A percentile compares a stretch with the other conserved stretches of the same genome.
Conservation (phyloP, 2,329 filamentous ascomycete genomes). For the Penicillium sp. region DNA sequence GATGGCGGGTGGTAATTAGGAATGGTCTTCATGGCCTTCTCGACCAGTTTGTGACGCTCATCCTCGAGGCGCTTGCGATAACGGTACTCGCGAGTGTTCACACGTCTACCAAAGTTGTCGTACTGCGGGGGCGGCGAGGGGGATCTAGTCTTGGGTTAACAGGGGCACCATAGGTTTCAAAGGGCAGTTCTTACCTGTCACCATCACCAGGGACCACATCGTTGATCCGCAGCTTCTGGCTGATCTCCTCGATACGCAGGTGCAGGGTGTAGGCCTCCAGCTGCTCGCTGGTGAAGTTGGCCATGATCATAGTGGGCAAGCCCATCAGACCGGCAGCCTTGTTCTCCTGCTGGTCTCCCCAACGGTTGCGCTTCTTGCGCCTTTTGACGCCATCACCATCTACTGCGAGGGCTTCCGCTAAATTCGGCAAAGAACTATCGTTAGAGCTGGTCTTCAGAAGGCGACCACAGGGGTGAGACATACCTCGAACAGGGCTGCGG, state of each 20-base stretch:
- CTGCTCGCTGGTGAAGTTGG: conserved; percentile 98
- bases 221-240: conserved; percentile 97
- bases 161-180: conserved; percentile 5
- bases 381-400: conserved; percentile 85
- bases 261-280: conserved; percentile 96
- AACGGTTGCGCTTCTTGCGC: conserved; percentile 97
- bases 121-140: conserved; percentile 95
- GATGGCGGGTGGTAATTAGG: conserved; percentile 98
- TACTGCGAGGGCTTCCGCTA: conserved; percentile 48
- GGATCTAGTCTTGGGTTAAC: conserved; percentile 60
- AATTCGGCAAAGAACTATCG: conserved; percentile 22
- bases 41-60: conserved; percentile 96
- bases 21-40: conserved; percentile 99
- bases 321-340: conserved; percentile 98
- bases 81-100: conserved; percentile 97
- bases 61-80: conserved; percentile 98
- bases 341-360: conserved; percentile 96
- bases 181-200: conserved; percentile 67
- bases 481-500: conserved; percentile 82
- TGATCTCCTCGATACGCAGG: conserved; percentile 97
- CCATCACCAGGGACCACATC: conserved; percentile 97
- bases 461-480: conserved; percentile 32
- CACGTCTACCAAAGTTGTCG: conserved; percentile 98
- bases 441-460: conserved; percentile 15
- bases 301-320: conserved; percentile 90